Conservation (phyloP, 208 protist genomes). For the Leishmania gerbilli region DNA sequence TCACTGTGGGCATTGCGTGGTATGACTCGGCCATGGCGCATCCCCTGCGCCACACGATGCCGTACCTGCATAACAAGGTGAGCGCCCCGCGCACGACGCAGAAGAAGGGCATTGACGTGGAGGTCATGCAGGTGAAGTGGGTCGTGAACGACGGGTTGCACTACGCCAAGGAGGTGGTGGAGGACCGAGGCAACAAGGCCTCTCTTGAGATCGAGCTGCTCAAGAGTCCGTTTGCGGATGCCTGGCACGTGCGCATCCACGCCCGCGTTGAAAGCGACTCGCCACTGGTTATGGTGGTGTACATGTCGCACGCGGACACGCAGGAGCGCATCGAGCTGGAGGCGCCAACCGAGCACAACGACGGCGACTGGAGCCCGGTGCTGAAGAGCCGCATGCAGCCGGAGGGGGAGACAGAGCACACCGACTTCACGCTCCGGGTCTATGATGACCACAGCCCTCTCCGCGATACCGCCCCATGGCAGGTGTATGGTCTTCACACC, state of each 20-base stretch:
- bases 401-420: slow-evolving; percentile 31
- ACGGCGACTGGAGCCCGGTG: slow-evolving; percentile 61
- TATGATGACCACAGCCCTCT: slow-evolving; percentile 71
- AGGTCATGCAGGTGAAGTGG: slow-evolving; percentile 73
- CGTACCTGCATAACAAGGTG: slow-evolving; percentile 72
- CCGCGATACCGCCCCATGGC: slow-evolving; percentile 63
- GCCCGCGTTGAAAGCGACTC: slow-evolving; percentile 40
- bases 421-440: slow-evolving; percentile 56
- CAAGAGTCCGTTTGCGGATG: slow-evolving; percentile 74
- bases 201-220: slow-evolving; percentile 76
- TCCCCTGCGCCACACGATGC: slow-evolving; percentile 67
- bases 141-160: slow-evolving; percentile 75
- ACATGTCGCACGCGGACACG: slow-evolving; percentile 59
- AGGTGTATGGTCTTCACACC: slow-evolving; percentile 54
- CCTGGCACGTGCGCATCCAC: slow-evolving; percentile 85
- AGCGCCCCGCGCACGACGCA: slow-evolving; percentile 39
- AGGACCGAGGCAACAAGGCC: slow-evolving; percentile 49
- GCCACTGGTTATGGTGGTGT: slow-evolving; percentile 63
- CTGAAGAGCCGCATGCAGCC: slow-evolving; percentile 47
- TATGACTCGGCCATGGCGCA: slow-evolving; percentile 65
- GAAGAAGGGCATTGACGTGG: slow-evolving; percentile 41
- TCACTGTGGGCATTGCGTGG: slow-evolving; percentile 82
- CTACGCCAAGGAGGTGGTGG: slow-evolving; percentile 71
- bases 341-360: slow-evolving; percentile 39
- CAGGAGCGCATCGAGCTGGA: slow-evolving; percentile 40